Conservation (phyloP, 2,329 filamentous ascomycete species). For the Claviceps fusiformis region DNA sequence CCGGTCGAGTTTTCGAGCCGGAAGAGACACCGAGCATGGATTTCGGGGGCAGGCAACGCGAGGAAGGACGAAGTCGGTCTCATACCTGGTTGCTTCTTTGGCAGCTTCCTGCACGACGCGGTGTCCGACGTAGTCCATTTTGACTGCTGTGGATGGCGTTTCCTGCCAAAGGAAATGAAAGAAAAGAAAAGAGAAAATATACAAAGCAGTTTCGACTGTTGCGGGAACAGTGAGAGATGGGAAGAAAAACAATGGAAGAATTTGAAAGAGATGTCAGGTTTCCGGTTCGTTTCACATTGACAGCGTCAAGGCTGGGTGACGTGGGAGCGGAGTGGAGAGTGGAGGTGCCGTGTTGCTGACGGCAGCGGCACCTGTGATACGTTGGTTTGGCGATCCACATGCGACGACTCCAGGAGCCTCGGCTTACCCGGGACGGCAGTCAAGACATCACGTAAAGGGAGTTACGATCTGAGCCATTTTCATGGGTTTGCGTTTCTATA, state of each 20-base stretch:
- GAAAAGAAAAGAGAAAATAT: no score
- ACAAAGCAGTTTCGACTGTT: not conserved
- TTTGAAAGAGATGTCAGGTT: not conserved
- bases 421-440: not conserved
- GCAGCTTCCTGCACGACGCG: conserved; percentile 40
- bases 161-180: not conserved
- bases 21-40: no score
- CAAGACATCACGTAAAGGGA: not conserved
- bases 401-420: not conserved
- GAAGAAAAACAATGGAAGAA: no score
- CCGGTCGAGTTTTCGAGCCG: no score
- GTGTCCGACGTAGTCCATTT: conserved; percentile 45
- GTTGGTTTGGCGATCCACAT: not conserved
- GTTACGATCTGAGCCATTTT: no score
- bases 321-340: not conserved
- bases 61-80: not conserved
- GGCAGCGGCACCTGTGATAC: not conserved
- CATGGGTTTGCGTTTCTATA: not conserved
- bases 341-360: not conserved
- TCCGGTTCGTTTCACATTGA: not conserved
- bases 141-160: not conserved
- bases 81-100: conserved; percentile 27
- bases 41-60: no score
- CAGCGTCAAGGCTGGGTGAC: not conserved
- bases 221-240: not conserved